Evolutionary conservation across 345 rosid genomes (phyloP).

Genomic region (Corymbia maculata): DNA sequence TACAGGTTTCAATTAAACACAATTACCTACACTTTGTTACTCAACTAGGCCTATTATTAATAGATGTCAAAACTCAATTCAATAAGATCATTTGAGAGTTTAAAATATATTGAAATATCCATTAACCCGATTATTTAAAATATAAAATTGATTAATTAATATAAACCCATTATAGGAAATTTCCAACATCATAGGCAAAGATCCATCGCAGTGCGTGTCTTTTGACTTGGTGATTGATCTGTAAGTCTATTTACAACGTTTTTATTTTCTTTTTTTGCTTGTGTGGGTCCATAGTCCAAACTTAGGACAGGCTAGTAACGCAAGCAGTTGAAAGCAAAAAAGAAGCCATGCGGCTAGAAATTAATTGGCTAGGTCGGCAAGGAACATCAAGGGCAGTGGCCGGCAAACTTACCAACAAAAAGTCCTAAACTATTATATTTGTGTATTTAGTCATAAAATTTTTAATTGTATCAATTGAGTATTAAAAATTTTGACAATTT

Average conservation of each 20-base stretch:
- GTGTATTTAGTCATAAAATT: rapidly evolving
- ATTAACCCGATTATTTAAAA: too few relatives aligned
- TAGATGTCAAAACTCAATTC: too few relatives aligned
- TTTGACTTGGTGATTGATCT: not conserved
- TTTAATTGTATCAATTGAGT: not conserved
- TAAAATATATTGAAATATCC: too few relatives aligned
- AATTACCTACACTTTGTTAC: too few relatives aligned
- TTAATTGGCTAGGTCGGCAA: not conserved
- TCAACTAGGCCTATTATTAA: too few relatives aligned
- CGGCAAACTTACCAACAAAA: not conserved
- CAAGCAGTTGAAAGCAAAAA: not conserved
- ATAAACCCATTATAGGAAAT: too few relatives aligned
- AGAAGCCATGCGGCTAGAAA: not conserved
- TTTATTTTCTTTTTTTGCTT: not conserved
- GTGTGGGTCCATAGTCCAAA: not conserved
- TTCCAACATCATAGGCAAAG: not conserved
- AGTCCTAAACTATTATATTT: not conserved
- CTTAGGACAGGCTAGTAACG: not conserved
- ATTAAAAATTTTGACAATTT: rapidly evolving
- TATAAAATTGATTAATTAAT: too few relatives aligned
- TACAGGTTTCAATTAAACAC: too few relatives aligned
- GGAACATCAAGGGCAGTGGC: not conserved
- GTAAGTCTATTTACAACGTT: not conserved
- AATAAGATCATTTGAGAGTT: too few relatives aligned
- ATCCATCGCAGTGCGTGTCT: not conserved